Percentiles rank a stretch among this genome's conserved stretches.
These are phyloP conservation scores for Inga leiocalycina DNA, from an alignment of 306 rosid species.

Conservation along the genomic window DNA sequence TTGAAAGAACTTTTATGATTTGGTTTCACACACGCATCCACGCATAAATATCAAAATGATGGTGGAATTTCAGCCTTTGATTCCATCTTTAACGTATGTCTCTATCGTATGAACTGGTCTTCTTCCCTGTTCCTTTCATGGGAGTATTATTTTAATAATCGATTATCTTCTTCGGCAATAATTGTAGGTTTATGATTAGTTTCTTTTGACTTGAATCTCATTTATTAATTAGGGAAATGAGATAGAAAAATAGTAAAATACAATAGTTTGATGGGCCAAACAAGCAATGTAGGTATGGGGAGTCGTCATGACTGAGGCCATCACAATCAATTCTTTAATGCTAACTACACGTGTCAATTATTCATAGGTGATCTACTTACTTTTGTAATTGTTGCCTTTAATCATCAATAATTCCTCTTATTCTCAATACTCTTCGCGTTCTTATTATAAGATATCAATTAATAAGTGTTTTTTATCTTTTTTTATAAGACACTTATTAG, in stretches of 20 bases:
- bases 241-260: neutral
- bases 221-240: slow-evolving; percentile 21
- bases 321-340: slow-evolving; percentile 30
- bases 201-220: neutral
- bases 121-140: neutral
- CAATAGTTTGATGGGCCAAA: neutral
- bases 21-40: neutral
- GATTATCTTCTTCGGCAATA: slow-evolving; percentile 26
- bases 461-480: too few species aligned
- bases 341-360: slow-evolving; percentile 20
- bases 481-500: too few species aligned
- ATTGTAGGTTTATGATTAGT: neutral
- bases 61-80: neutral
- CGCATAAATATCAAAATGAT: neutral
- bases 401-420: too few species aligned
- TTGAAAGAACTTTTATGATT: neutral
- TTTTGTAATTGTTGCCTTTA: neutral
- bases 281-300: slow-evolving; percentile 27
- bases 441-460: too few species aligned
- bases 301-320: slow-evolving; percentile 32
- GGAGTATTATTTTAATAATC: neutral
- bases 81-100: neutral
- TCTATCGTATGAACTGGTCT: neutral
- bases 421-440: neutral
- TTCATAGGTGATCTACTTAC: slow-evolving; percentile 15